Evolutionary conservation across 2,329 filamentous ascomycete species (phyloP), one percentile per base, ranked within the genome.

Genomic region (Aspergillus calidoustus): DNA sequence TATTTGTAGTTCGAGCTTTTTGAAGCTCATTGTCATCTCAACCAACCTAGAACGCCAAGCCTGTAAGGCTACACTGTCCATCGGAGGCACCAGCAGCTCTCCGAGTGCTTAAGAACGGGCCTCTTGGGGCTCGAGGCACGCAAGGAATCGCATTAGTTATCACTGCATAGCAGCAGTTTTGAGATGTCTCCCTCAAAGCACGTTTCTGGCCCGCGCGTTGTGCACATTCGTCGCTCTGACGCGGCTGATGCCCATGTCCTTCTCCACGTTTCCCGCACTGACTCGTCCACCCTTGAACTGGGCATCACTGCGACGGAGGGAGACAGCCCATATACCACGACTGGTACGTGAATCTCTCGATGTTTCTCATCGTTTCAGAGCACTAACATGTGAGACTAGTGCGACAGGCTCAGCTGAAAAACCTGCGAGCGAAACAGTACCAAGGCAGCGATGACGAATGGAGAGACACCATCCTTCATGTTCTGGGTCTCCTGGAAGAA

Each of bases 251-350:
- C 71, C 13, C 79, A 75, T 66, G 76, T 87, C 23, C 77, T 89
- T 17, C 69, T 87, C 34, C 79, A 85, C 66, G 79, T 86, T 60
- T 72, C 75, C 52, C 75, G 64, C 22, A 64, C 70, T 13, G 72
- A 74, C n/a, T 65, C 72, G 57, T 62, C 74, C 63, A 65, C 74
- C 3, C 75, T 88, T 9, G 84, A 88, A 68, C 70, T 88, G 43
- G 80, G 81, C 57, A 76, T 89, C 30, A 76, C 83, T 11, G 86
- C 83, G 25, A 88, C 86, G 28, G 86, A 89, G 71, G 83, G 84
- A 51, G 82, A 86, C 64, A 77, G 75, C 58, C 81, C 85, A 13
- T 89, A 84, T 72, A 76, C 79, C 23, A 75, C 76, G 7, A 77
- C 77, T 60, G 73, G 83, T 85, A 71, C 54, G 72, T 17, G 17